Percentiles rank a stretch among this genome's conserved stretches.
phyloP scores from a whole-genome alignment of 352 stramenopile genomes.

The Globisporangium sylvaticum region DNA sequence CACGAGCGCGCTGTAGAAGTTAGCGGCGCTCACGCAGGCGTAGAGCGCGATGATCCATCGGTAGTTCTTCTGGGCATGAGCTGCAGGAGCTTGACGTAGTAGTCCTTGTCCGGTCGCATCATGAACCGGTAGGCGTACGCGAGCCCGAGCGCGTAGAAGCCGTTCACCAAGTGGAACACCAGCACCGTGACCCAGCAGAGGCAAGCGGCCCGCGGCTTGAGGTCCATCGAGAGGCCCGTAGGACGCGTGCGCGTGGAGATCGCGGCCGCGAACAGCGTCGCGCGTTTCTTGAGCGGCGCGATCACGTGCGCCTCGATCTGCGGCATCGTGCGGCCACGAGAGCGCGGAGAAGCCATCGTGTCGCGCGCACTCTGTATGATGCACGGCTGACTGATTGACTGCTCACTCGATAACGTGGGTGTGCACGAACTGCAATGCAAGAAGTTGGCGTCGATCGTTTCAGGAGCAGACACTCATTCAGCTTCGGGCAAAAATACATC shows the following conservation, averaged over 20 bases:
- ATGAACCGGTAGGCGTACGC: slow-evolving; percentile 15
- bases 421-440: not conserved
- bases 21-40: slow-evolving; percentile 5
- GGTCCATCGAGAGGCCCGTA: not conserved
- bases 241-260: slow-evolving; percentile 1
- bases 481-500: not conserved
- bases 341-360: not conserved
- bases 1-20: slow-evolving; percentile 11
- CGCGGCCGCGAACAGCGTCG: slow-evolving; percentile 2
- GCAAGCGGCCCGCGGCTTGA: not conserved
- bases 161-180: slow-evolving; percentile 12
- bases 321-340: not conserved
- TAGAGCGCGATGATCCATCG: slow-evolving; percentile 10
- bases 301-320: not conserved
- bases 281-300: slow-evolving; percentile 4
- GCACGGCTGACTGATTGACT: not conserved
- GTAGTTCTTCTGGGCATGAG: slow-evolving; percentile 15
- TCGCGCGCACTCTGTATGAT: not conserved
- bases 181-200: slow-evolving; percentile 11
- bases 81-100: slow-evolving; percentile 16
- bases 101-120: slow-evolving; percentile 2
- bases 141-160: slow-evolving; percentile 10
- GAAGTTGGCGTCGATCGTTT: not conserved
- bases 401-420: not conserved
- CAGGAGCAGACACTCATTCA: not conserved